phyloP scores from a whole-genome alignment of 192 early-diverging fungal species.

The Gryganskiella cystojenkinii region DNA sequence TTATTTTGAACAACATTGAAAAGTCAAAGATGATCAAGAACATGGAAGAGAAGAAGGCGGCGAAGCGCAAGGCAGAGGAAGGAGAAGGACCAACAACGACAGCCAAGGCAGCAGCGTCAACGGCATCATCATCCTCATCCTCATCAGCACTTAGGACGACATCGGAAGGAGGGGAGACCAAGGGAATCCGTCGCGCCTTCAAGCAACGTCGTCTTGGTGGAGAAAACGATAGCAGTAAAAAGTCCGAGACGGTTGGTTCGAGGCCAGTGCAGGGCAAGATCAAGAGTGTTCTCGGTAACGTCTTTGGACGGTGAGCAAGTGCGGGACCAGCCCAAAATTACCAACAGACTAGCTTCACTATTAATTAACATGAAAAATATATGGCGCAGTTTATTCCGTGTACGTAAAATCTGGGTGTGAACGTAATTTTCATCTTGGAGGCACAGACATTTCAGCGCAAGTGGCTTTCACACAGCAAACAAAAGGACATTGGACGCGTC shows the following conservation, averaged over 20 bases:
- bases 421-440: too few relatives aligned
- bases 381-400: too few relatives aligned
- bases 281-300: constrained; percentile 63
- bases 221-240: constrained; percentile 8
- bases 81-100: not conserved
- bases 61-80: constrained; percentile 57
- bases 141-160: not conserved
- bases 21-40: constrained; percentile 87
- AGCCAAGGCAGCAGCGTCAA: too few relatives aligned
- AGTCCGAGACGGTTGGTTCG: not conserved
- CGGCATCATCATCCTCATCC: not conserved
- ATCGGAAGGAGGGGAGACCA: constrained; percentile 17
- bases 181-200: constrained; percentile 63
- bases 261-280: constrained; percentile 44
- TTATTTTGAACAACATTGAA: constrained; percentile 88
- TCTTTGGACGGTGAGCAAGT: constrained; percentile 57
- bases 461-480: too few relatives aligned
- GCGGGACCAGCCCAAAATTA: too few relatives aligned
- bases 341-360: too few relatives aligned
- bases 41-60: constrained; percentile 76
- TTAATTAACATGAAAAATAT: too few relatives aligned
- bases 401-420: too few relatives aligned
- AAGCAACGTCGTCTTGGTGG: constrained; percentile 71
- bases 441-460: too few relatives aligned
- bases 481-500: too few relatives aligned